Percentiles rank a stretch among this genome's conserved stretches.
phyloP scores from a whole-genome alignment of 139 green algal species.

The Picochlorum sp. region DNA sequence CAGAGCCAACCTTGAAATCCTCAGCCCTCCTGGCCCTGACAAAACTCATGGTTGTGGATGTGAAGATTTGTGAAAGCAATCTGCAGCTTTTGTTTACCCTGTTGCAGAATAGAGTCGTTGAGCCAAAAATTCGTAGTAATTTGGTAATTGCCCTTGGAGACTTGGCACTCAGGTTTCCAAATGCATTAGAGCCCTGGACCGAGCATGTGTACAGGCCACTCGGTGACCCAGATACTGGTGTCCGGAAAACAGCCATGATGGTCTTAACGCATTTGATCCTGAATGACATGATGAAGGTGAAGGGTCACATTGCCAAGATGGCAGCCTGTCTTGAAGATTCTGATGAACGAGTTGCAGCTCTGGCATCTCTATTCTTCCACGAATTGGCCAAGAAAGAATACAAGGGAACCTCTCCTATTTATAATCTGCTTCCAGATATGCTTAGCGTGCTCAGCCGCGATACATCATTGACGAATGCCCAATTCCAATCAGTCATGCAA shows the following conservation, averaged over 20 bases:
- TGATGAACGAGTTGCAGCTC: constrained; percentile 38
- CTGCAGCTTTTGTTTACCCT: constrained; percentile 67
- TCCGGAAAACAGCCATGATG: constrained; percentile 70
- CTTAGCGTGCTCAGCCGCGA: constrained; percentile 56
- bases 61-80: constrained; percentile 67
- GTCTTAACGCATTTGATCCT: constrained; percentile 92
- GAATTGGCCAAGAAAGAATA: constrained; percentile 68
- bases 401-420: constrained; percentile 70
- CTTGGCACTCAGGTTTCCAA: constrained; percentile 84
- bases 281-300: constrained; percentile 96
- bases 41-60: constrained; percentile 86
- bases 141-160: constrained; percentile 82
- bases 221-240: constrained; percentile 30
- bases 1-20: constrained; percentile 40
- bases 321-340: constrained; percentile 66
- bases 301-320: constrained; percentile 79
- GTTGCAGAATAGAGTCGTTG: constrained; percentile 38
- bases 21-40: constrained; percentile 73
- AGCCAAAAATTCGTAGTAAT: constrained; percentile 54
- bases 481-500: constrained; percentile 63
- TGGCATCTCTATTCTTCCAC: constrained; percentile 71
- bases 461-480: constrained; percentile 27
- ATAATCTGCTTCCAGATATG: constrained; percentile 93
- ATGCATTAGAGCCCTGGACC: constrained; percentile 90
- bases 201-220: constrained; percentile 71